These are phyloP conservation scores for Myxozyma melibiosi DNA, from an alignment of 805 yeast species.

Conservation along the genomic window DNA sequence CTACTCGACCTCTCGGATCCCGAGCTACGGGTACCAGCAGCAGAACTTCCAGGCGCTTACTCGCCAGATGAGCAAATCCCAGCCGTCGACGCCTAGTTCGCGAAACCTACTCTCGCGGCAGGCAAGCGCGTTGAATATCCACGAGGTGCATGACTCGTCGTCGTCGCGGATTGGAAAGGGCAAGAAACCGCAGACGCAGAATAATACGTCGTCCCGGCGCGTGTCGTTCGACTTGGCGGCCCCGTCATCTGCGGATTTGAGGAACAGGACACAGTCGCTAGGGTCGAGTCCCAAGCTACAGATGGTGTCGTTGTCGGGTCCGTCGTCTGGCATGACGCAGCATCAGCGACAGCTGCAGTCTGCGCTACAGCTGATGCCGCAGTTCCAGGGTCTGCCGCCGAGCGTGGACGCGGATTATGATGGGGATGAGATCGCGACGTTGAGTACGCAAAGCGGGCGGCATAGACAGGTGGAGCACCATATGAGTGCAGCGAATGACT, in stretches of 20 bases:
- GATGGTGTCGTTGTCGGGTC: background rate
- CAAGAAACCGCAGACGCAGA: background rate
- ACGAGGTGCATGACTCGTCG: background rate
- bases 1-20: constrained; percentile 12
- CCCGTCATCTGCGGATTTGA: background rate
- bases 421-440: background rate
- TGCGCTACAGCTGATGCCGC: background rate
- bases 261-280: constrained; percentile 7
- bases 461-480: background rate
- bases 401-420: constrained; percentile 12
- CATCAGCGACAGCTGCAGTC: background rate
- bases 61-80: constrained; percentile 20
- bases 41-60: background rate
- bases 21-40: background rate
- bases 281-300: constrained; percentile 13
- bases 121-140: constrained; percentile 1
- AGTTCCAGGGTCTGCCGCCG: constrained; percentile 13
- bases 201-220: too few species aligned
- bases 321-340: background rate
- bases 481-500: background rate
- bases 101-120: constrained; percentile 4
- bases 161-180: background rate
- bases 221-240: constrained; percentile 3
- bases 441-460: background rate
- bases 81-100: constrained; percentile 23